phyloP scores from a whole-genome alignment of 768 basidiomycete genomes.

The Mycena olivaceomarginata region DNA sequence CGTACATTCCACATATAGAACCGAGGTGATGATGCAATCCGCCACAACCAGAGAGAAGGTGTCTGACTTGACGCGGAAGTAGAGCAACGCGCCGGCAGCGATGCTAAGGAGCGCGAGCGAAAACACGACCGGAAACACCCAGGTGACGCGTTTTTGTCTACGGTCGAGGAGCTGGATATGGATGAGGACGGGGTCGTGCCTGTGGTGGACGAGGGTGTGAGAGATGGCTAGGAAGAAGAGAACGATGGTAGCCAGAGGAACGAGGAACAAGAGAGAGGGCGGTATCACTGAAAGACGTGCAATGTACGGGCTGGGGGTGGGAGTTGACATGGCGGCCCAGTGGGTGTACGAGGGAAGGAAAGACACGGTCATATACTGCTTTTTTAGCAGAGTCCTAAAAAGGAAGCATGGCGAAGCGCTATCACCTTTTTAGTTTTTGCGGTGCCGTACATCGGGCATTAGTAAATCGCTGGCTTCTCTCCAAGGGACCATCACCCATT shows the following conservation, averaged over 20 bases:
- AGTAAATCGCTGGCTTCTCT: background rate
- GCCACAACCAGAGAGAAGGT: slow-evolving; percentile 32
- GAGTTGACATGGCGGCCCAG: slow-evolving; percentile 29
- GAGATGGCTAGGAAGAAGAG: slow-evolving; percentile 37
- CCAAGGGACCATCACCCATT: slow-evolving; percentile 19
- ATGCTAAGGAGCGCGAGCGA: slow-evolving; percentile 44
- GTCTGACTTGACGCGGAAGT: slow-evolving; percentile 22
- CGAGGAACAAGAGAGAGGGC: slow-evolving; percentile 43
- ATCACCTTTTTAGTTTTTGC: background rate
- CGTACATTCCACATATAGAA: slow-evolving; percentile 42
- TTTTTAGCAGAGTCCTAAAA: background rate
- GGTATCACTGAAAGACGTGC: slow-evolving; percentile 35
- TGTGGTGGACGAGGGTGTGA: slow-evolving; percentile 28
- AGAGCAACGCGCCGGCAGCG: slow-evolving; percentile 38
- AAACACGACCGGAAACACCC: slow-evolving; percentile 40
- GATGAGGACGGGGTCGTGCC: slow-evolving; percentile 29
- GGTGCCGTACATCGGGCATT: background rate
- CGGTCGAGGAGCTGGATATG: slow-evolving; percentile 38
- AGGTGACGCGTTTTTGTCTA: slow-evolving; percentile 34
- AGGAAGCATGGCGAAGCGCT: background rate
- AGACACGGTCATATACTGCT: background rate
- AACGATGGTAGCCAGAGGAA: slow-evolving; percentile 41
- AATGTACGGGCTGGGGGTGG: slow-evolving; percentile 18
- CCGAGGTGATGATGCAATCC: slow-evolving; percentile 36
- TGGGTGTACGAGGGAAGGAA: slow-evolving; percentile 5